Conservation (phyloP, 805 yeast species). For the Wickerhamiella australiensis region DNA sequence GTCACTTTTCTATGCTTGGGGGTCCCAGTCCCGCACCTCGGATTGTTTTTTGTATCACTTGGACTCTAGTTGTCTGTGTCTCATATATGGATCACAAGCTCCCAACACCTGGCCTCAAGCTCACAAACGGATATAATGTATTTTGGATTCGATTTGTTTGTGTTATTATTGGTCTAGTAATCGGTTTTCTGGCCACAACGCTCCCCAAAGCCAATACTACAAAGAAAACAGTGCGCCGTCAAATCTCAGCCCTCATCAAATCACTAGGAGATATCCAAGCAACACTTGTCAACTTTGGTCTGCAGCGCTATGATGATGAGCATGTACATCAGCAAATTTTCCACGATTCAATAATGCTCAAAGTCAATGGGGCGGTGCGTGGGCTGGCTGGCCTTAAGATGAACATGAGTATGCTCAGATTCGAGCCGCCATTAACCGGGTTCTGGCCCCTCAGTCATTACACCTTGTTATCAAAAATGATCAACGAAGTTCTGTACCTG, state of each 20-base stretch:
- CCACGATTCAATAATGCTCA: conserved; percentile 19
- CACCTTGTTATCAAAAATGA: conserved; percentile 20
- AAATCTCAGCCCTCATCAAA: conserved; percentile 21
- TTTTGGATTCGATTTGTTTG: conserved; percentile 29
- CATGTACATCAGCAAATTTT: conserved; percentile 21
- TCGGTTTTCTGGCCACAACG: conserved; percentile 25
- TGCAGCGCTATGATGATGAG: conserved; percentile 20
- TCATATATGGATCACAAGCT: conserved; percentile 25
- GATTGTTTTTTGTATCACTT: conserved; percentile 24
- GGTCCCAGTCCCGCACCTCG: conserved; percentile 22
- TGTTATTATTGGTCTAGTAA: conserved; percentile 25
- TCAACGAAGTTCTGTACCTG: conserved; percentile 22
- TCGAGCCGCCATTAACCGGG: conserved; percentile 29
- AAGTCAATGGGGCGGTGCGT: conserved; percentile 14
- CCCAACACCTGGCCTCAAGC: conserved; percentile 15
- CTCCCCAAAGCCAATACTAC: conserved; percentile 28
- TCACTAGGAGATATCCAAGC: conserved; percentile 25
- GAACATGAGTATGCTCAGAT: conserved; percentile 19
- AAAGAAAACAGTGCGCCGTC: conserved; percentile 24
- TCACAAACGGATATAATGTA: conserved; percentile 26
- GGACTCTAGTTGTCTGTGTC: conserved; percentile 25
- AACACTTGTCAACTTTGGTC: conserved; percentile 25
- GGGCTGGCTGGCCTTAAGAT: conserved; percentile 16
- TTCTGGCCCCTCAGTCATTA: conserved; percentile 27
- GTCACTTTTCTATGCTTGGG: conserved; percentile 25